These are phyloP conservation scores for Hevea brasiliensis DNA, from an alignment of 345 rosid genomes.

Conservation along the genomic window DNA sequence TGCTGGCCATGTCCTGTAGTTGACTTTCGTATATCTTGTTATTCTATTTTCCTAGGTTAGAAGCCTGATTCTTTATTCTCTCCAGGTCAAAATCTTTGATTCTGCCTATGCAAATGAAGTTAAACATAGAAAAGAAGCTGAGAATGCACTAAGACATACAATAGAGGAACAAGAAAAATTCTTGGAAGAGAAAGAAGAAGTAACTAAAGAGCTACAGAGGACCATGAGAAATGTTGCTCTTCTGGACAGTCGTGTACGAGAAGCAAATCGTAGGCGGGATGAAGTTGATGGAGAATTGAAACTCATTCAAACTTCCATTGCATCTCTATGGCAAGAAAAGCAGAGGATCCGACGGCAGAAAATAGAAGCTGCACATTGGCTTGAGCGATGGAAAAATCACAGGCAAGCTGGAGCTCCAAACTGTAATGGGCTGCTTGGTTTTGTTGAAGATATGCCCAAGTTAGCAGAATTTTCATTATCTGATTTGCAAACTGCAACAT, in stretches of 20 bases:
- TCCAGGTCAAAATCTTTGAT: conserved; percentile 51
- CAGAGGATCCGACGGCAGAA: conserved; percentile 60
- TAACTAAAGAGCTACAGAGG: conserved; percentile 44
- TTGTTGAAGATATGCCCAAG: conserved; percentile 51
- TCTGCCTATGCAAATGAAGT: conserved; percentile 45
- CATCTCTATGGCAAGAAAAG: conserved; percentile 55
- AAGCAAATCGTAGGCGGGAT: conserved; percentile 45
- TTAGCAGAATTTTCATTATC: conserved; percentile 58
- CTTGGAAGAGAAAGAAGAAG: conserved; percentile 47
- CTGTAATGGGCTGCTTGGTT: conserved; percentile 46
- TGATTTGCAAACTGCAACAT: conserved; percentile 63
- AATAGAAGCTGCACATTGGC: conserved; percentile 64
- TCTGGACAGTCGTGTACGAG: conserved; percentile 50
- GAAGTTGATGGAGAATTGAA: conserved; percentile 56
- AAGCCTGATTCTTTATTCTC: conserved; percentile 9
- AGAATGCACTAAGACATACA: conserved; percentile 38
- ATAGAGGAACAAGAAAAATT: conserved; percentile 44
- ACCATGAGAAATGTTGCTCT: conserved; percentile 57
- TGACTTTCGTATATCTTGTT: conserved; percentile 5
- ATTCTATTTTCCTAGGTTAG: neutral
- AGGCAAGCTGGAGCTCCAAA: conserved; percentile 45
- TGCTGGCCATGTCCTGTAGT: neutral
- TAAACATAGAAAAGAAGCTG: conserved; percentile 48
- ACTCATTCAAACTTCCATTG: conserved; percentile 48
- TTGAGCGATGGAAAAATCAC: conserved; percentile 62